Evolutionary conservation across 805 yeast species (phyloP), one percentile per base, ranked within the genome.

Genomic region (Candida nitratophila): DNA sequence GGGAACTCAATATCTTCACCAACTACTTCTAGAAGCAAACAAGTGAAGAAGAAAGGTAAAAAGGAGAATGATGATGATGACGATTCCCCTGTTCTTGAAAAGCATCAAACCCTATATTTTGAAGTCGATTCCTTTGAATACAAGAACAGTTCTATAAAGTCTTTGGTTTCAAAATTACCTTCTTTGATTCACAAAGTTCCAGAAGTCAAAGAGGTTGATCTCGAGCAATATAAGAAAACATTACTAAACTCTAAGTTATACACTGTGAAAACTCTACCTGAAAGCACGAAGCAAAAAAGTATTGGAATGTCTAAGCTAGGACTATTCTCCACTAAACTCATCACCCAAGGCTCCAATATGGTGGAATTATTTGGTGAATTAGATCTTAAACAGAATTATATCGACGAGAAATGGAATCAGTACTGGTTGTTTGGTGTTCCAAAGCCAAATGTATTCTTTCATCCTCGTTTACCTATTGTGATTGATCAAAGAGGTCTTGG

Each of bases 401-500:
- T 75, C 19, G 57, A 61, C 2, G 84, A 87, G 53, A 71, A 79
- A 22, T 69, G 78, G 44, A 91, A 90, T 61, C 96, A 89, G 57
- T 91, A 88, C 62, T 63, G 79, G 50, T 57, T 74, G 16, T 79
- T 80, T 82, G 96, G 83, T 7, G 82, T 83, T 46, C 82, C 79
- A 42, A 72, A 73, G 43, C 83, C 83, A 3, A 72, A 73, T 38
- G 83, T 79, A 0, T 51, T 75, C 11, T 77, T 80, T 50, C 77
- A 79, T 43, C 72, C 80, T 0, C 63, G 67, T n/a, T 61, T 81
- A 42, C 82, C 83, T 0, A 52, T 89, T n/a, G 81, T 75, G 3
- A 66, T 90, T 16, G 96, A 90, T 61, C 76, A 89, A n/a, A 72
- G 96, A 47, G 75, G 80, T 36, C 71, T 79, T 4, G 98, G 97